Conservation (phyloP, 106 monocot species). For the Narthecium ossifragum region DNA sequence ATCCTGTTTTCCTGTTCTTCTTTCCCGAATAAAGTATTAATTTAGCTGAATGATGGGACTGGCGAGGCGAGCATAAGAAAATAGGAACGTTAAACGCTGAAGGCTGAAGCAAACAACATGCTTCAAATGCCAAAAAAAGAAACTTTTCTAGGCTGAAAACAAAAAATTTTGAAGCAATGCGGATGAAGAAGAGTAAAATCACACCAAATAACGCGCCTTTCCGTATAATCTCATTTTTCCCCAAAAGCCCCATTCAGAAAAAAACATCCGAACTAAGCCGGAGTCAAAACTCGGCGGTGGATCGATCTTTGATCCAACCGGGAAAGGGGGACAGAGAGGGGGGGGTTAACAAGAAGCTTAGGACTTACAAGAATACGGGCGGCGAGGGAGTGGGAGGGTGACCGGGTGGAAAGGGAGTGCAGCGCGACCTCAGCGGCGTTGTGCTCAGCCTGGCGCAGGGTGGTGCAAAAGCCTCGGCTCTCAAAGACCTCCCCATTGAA, state of each 20-base stretch:
- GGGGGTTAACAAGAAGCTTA: background rate
- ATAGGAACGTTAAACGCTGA: too few relatives aligned
- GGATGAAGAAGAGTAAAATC: too few relatives aligned
- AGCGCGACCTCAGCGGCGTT: constrained; percentile 84
- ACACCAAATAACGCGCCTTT: background rate
- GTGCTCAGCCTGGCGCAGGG: constrained; percentile 92
- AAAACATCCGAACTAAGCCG: background rate
- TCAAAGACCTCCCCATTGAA: constrained; percentile 88
- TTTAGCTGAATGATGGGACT: too few relatives aligned
- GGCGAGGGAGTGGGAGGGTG: constrained; percentile 79
- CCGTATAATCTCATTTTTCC: background rate
- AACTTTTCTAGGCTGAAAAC: too few relatives aligned
- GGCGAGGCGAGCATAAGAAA: too few relatives aligned
- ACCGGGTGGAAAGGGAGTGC: constrained; percentile 59
- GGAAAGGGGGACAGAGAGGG: background rate
- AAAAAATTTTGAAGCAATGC: too few relatives aligned
- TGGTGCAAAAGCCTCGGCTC: constrained; percentile 84
- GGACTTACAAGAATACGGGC: constrained; percentile 70
- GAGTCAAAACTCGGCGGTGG: background rate
- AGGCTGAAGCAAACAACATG: too few relatives aligned
- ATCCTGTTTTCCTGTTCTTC: too few relatives aligned
- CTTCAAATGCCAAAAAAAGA: too few relatives aligned
- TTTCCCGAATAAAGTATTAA: too few relatives aligned
- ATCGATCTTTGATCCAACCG: too few relatives aligned
- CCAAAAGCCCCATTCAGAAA: background rate